These are phyloP conservation scores for Hordeum pubiflorum DNA, from an alignment of 202 grass and related monocot genomes.

Conservation along the genomic window DNA sequence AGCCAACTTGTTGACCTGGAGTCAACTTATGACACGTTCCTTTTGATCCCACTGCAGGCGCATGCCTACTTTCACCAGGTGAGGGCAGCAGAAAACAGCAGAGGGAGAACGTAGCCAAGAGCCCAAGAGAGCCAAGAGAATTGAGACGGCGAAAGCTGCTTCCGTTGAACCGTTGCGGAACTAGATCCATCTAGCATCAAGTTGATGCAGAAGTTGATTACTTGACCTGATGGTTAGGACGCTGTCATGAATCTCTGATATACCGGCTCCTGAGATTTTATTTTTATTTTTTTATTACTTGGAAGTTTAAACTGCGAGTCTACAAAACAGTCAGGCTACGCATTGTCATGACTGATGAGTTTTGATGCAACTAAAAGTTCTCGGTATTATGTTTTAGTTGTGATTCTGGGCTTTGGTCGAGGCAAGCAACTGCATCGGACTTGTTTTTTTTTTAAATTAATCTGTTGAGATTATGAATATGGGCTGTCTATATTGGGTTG, in stretches of 20 bases:
- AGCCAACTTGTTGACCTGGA: neutral
- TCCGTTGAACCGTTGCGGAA: neutral
- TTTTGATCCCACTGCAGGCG: conserved; percentile 28
- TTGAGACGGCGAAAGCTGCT: neutral
- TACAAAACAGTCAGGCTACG: neutral
- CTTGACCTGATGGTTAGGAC: neutral
- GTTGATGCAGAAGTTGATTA: neutral
- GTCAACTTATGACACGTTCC: neutral
- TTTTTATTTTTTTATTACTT: neutral
- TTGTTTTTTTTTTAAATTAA: neutral
- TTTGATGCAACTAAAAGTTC: neutral
- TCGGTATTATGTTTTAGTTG: neutral
- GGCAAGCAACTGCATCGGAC: neutral
- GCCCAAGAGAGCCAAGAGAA: neutral
- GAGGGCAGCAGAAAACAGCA: conserved; percentile 63
- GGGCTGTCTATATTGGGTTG: too few species aligned
- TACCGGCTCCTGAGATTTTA: neutral
- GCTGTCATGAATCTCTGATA: neutral
- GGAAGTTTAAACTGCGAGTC: neutral
- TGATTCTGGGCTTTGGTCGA: neutral
- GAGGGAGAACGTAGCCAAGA: conserved; percentile 30
- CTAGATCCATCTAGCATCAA: neutral
- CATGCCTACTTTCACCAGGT: conserved; percentile 65
- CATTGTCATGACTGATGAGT: neutral
- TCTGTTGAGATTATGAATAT: neutral